Evolutionary conservation across 805 yeast genomes (phyloP).

Genomic region (Pichia nanzhaoensis): DNA sequence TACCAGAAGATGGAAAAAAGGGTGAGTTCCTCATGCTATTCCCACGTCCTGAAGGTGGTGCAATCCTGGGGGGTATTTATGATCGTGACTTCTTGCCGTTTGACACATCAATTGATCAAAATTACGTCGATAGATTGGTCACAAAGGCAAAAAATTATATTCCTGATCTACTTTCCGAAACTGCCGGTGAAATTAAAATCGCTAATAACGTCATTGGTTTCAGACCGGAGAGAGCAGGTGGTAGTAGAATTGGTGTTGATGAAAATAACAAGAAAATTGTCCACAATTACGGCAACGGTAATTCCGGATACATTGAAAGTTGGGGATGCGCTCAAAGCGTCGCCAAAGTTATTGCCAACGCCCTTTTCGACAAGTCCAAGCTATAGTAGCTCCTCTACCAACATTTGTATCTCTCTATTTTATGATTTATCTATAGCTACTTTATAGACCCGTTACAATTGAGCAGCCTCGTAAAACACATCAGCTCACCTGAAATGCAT

Average conservation of each 20-base stretch:
- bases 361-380: constrained; percentile 3
- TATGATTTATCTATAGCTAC: too few species aligned
- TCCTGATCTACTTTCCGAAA: constrained; percentile 39
- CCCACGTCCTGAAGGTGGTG: constrained; percentile 65
- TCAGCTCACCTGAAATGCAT: too few species aligned
- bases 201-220: constrained; percentile 56
- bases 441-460: too few species aligned
- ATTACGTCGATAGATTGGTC: constrained; percentile 42
- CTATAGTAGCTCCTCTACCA: too few species aligned
- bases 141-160: constrained; percentile 38
- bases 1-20: constrained; percentile 25
- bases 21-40: constrained; percentile 51
- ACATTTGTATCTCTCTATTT: too few species aligned
- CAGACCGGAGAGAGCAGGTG: constrained; percentile 58
- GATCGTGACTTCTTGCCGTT: constrained; percentile 18
- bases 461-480: too few species aligned
- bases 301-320: constrained; percentile 31
- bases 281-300: constrained; percentile 54
- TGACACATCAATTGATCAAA: constrained; percentile 33
- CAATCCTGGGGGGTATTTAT: constrained; percentile 52
- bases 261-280: constrained; percentile 30
- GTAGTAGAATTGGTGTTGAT: constrained; percentile 40
- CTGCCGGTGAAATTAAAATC: constrained; percentile 33
- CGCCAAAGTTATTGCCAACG: constrained; percentile 3
- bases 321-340: constrained; percentile 46